Conservation (phyloP, 1,284 basidiomycete genomes). For the Termitomyces sp. region DNA sequence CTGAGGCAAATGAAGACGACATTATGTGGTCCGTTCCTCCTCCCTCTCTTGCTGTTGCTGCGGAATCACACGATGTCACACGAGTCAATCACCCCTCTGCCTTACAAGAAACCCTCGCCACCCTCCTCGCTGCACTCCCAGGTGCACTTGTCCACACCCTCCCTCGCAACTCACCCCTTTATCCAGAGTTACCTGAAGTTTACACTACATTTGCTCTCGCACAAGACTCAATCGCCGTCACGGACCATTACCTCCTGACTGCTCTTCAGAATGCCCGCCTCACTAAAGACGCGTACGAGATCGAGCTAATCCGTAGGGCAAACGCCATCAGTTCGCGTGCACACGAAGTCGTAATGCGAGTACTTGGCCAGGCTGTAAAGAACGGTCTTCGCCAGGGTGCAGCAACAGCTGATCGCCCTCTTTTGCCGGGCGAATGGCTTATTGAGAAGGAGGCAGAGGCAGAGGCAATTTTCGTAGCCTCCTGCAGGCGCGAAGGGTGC, state of each 20-base stretch:
- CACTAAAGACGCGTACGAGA: constrained; percentile 71
- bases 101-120: constrained; percentile 48
- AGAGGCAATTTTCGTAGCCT: constrained; percentile 86
- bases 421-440: constrained; percentile 73
- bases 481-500: constrained; percentile 80
- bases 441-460: constrained; percentile 88
- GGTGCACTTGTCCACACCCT: constrained; percentile 60
- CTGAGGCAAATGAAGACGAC: constrained; percentile 65
- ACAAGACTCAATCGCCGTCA: constrained; percentile 34
- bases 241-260: constrained; percentile 58
- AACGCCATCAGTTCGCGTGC: constrained; percentile 83
- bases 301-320: constrained; percentile 70
- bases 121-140: constrained; percentile 52
- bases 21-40: constrained; percentile 87
- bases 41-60: constrained; percentile 59
- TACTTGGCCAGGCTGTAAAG: constrained; percentile 71
- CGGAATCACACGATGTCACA: constrained; percentile 53
- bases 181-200: constrained; percentile 45
- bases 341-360: constrained; percentile 88
- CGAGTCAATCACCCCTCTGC: constrained; percentile 45
- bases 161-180: constrained; percentile 51
- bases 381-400: constrained; percentile 43
- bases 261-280: constrained; percentile 77
- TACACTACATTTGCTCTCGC: constrained; percentile 36
- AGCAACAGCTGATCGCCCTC: constrained; percentile 47